Percentiles rank a stretch among this genome's conserved stretches.
Evolutionary conservation across 805 yeast genomes (phyloP).

Genomic region (Starmerella powellii): DNA sequence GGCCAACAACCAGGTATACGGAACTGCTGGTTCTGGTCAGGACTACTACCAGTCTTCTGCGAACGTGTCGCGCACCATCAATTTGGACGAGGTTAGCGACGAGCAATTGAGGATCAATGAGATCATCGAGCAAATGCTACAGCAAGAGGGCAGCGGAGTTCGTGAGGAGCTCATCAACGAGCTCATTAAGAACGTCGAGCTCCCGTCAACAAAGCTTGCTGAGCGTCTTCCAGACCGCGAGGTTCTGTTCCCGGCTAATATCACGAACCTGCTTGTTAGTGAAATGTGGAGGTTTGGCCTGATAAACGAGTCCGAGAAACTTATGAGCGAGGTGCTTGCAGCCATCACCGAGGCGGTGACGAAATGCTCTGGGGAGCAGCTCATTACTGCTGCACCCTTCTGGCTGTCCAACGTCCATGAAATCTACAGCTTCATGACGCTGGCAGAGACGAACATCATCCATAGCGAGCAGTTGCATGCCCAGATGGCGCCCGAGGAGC

Average conservation of each 20-base stretch:
- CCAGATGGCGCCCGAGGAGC: slow-evolving; percentile 83
- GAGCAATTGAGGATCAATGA: slow-evolving; percentile 41
- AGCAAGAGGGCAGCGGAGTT: slow-evolving; percentile 12
- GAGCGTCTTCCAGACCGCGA: slow-evolving; percentile 76
- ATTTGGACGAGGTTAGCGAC: slow-evolving; percentile 18
- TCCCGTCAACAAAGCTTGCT: slow-evolving; percentile 75
- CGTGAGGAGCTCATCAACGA: slow-evolving; percentile 20
- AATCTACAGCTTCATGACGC: slow-evolving; percentile 81
- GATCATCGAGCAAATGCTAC: slow-evolving; percentile 59
- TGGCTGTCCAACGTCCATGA: slow-evolving; percentile 97
- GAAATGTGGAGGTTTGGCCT: slow-evolving; percentile 98
- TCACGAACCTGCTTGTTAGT: slow-evolving; percentile 76
- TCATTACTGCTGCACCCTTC: slow-evolving; percentile 85
- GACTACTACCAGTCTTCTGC: slow-evolving; percentile 1
- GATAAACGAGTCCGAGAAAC: slow-evolving; percentile 80
- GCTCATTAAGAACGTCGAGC: slow-evolving; percentile 66
- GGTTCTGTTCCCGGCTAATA: slow-evolving; percentile 90
- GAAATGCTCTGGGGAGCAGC: slow-evolving; percentile 69
- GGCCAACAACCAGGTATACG: not conserved
- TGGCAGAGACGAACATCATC: slow-evolving; percentile 83
- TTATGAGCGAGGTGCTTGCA: slow-evolving; percentile 77
- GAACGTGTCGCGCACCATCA: slow-evolving; percentile 2
- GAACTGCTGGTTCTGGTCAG: not conserved
- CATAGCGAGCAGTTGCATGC: slow-evolving; percentile 67
- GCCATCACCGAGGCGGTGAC: slow-evolving; percentile 77